Evolutionary conservation across 129 eudicot genomes (phyloP).

Genomic region (Tagetes erecta): DNA sequence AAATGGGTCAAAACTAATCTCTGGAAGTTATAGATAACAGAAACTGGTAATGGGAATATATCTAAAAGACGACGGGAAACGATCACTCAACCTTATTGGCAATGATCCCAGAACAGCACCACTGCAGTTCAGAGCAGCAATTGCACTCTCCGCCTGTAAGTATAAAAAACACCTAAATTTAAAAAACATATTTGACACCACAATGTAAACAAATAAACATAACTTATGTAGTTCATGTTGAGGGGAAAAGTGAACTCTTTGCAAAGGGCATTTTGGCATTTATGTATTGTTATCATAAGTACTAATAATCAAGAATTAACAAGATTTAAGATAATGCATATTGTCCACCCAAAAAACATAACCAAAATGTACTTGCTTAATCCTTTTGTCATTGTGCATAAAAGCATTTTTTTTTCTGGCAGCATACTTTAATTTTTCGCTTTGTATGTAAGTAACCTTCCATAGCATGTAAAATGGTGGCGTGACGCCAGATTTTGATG

Average conservation of each 20-base stretch:
- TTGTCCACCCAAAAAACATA: background rate
- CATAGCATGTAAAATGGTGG: background rate
- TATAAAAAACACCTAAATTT: background rate
- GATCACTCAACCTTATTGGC: constrained; percentile 52
- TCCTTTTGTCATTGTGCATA: background rate
- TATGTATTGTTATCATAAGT: background rate
- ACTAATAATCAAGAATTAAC: background rate
- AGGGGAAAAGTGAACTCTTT: background rate
- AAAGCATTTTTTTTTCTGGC: background rate
- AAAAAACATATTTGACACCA: background rate
- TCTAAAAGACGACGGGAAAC: constrained; percentile 1
- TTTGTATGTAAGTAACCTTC: background rate
- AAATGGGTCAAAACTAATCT: background rate
- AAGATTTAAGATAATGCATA: background rate
- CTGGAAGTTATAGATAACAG: background rate
- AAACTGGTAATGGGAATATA: background rate
- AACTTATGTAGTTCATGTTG: constrained; percentile 3
- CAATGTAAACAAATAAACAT: background rate
- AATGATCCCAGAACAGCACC: constrained; percentile 72
- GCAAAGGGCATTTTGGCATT: background rate
- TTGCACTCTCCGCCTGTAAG: constrained; percentile 79
- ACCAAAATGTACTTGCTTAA: background rate
- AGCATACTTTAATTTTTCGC: background rate
- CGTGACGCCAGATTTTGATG: background rate
- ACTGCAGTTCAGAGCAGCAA: constrained; percentile 81